Evolutionary conservation across 176 grass and related monocot genomes (phyloP), one percentile per base, ranked within the genome.

Genomic region (Elymus sibiricus): DNA sequence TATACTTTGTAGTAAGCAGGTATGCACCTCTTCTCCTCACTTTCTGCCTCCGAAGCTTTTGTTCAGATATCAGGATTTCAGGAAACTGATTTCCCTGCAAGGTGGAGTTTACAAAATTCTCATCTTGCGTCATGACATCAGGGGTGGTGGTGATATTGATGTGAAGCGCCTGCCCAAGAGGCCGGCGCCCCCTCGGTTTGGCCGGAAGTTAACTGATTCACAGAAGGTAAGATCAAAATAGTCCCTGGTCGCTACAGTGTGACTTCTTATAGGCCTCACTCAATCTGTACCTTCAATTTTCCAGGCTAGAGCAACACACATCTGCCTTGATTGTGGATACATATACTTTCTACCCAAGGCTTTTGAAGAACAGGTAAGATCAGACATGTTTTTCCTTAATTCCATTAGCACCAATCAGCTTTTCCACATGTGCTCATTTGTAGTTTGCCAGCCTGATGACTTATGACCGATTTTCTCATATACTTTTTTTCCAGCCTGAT

Each of bases 1-100:
- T 99, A 60, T 99, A 99, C 88, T 99, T 98, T 68, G 94, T 94
- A 47, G 97, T 96, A 27, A 99, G 82, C 90, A 89, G 97, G 94
- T 96, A 78, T 14, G 16, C 56, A 68, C n/a, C 60, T 73, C 4
- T 76, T 43, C 46, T 44, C 40, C 22, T 77, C 7, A 5, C 13
- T 34, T 28, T 51, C 19, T 51, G 44, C 43, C 24, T 53, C 64
- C 53, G 35, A 58, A 35, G 47, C 15, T 51, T 82, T 42, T n/a
- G 11, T 74, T 64, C 70, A 78, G 9, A 53, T 26, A 55, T 66
- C n/a, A 85, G 62, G 24, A 80, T 34, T 87, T 63, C 26, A 40
- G 27, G 53, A 40, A 82, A 53, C 65, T 70, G 56, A 15, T 37
- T 88, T 22, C 14, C 31, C 11, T 76, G 12, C 19, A 82, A 39